These are phyloP conservation scores for Schoenoplectus tabernaemontani DNA, from an alignment of 202 grass and related monocot species.

Conservation along the genomic window DNA sequence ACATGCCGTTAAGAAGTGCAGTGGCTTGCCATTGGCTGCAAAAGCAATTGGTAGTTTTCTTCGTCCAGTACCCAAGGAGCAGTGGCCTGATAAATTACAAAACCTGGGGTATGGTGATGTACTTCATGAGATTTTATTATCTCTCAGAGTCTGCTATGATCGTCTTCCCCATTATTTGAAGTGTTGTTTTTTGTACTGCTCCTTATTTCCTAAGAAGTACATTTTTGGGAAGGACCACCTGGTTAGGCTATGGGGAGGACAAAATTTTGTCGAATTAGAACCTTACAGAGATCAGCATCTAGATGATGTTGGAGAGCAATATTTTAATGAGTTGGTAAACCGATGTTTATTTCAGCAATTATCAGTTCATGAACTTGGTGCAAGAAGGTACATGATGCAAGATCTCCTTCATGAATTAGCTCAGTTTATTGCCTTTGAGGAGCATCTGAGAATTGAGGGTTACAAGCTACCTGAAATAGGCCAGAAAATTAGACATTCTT, in stretches of 20 bases:
- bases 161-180: slow-evolving; percentile 26
- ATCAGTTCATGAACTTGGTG: neutral
- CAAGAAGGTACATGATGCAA: slow-evolving; percentile 11
- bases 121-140: slow-evolving; percentile 15
- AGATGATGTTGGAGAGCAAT: neutral
- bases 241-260: slow-evolving; percentile 33
- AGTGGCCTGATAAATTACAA: slow-evolving; percentile 23
- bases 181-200: slow-evolving; percentile 34
- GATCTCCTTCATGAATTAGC: slow-evolving; percentile 15
- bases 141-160: slow-evolving; percentile 31
- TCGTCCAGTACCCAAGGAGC: slow-evolving; percentile 8
- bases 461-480: neutral
- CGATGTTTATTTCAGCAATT: slow-evolving; percentile 6
- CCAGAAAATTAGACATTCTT: neutral
- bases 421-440: neutral
- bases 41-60: slow-evolving; percentile 27
- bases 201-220: slow-evolving; percentile 34
- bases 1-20: slow-evolving; percentile 26
- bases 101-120: slow-evolving; percentile 23
- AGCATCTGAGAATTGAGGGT: neutral
- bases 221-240: slow-evolving; percentile 34
- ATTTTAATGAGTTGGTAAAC: slow-evolving; percentile 16
- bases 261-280: slow-evolving; percentile 26
- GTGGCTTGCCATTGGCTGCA: slow-evolving; percentile 35
- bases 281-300: neutral